Conservation (phyloP, 257 asterid species). For the Solanum appendiculatum region DNA sequence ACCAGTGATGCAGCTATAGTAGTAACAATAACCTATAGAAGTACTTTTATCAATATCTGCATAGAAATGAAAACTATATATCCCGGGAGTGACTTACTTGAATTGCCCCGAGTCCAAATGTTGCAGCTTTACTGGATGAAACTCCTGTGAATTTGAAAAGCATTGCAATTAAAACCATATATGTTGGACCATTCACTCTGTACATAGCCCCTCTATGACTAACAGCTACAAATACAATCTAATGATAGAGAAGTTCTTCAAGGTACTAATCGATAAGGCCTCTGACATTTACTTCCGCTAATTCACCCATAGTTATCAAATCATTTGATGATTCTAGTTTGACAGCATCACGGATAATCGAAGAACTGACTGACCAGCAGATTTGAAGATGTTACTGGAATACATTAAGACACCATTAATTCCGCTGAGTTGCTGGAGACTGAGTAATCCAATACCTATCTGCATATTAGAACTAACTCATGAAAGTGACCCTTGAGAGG, state of each 20-base stretch:
- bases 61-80: background rate
- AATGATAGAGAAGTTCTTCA: background rate
- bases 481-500: background rate
- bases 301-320: background rate
- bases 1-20: slow-evolving; percentile 49
- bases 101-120: slow-evolving; percentile 62
- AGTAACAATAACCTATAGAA: slow-evolving; percentile 52
- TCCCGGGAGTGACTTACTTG: slow-evolving; percentile 33
- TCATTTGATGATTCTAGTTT: background rate
- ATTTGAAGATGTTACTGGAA: slow-evolving; percentile 68
- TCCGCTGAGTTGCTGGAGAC: slow-evolving; percentile 83
- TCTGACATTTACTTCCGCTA: too few species aligned
- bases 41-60: background rate
- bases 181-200: background rate
- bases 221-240: background rate
- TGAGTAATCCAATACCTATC: slow-evolving; percentile 74
- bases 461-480: slow-evolving; percentile 9
- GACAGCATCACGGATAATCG: background rate
- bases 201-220: background rate
- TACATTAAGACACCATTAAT: slow-evolving; percentile 74
- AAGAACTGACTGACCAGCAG: slow-evolving; percentile 44
- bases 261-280: background rate
- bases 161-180: background rate
- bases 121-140: slow-evolving; percentile 67
- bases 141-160: slow-evolving; percentile 33